Percentiles rank a stretch among this genome's conserved stretches.
Conservation (phyloP, 2,329 filamentous ascomycete species). For the Emmonsia crescens region DNA sequence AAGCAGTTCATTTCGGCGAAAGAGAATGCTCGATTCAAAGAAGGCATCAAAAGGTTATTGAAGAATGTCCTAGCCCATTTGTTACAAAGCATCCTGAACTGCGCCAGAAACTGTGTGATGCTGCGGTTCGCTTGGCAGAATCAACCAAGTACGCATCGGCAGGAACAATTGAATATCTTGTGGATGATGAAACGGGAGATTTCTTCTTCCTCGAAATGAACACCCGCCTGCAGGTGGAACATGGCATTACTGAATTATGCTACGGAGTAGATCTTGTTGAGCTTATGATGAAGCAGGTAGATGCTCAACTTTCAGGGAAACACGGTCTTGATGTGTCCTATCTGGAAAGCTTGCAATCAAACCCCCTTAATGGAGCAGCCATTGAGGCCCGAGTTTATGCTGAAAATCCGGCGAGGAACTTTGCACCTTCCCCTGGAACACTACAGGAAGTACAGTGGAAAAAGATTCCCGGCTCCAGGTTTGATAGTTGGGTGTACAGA, state of each 20-base stretch:
- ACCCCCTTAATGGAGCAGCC: slow-evolving; percentile 36
- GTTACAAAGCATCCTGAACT: slow-evolving; percentile 44
- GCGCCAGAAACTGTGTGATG: slow-evolving; percentile 51
- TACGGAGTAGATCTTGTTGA: slow-evolving; percentile 45
- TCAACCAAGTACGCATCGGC: slow-evolving; percentile 63
- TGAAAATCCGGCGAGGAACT: slow-evolving; percentile 49
- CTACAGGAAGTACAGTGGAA: slow-evolving; percentile 49
- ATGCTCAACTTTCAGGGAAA: slow-evolving; percentile 37
- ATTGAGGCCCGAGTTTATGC: slow-evolving; percentile 48
- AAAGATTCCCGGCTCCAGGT: slow-evolving; percentile 37
- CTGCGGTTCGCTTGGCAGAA: slow-evolving; percentile 57
- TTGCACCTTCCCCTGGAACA: slow-evolving; percentile 48
- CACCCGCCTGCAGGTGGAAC: slow-evolving; percentile 48
- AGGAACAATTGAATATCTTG: slow-evolving; percentile 82
- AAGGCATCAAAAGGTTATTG: slow-evolving; percentile 81
- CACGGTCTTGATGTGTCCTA: slow-evolving; percentile 34
- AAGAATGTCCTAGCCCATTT: slow-evolving; percentile 75
- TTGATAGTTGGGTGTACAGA: slow-evolving; percentile 54
- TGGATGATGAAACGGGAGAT: slow-evolving; percentile 68
- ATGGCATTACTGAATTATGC: slow-evolving; percentile 48
- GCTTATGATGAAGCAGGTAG: slow-evolving; percentile 46
- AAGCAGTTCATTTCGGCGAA: slow-evolving; percentile 75
- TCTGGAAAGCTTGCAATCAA: slow-evolving; percentile 35
- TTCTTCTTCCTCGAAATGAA: slow-evolving; percentile 62
- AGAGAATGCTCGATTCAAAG: slow-evolving; percentile 81